Base-by-base conservation (phyloP, 441 rosid species). In the Croton laevigatus region DNA sequence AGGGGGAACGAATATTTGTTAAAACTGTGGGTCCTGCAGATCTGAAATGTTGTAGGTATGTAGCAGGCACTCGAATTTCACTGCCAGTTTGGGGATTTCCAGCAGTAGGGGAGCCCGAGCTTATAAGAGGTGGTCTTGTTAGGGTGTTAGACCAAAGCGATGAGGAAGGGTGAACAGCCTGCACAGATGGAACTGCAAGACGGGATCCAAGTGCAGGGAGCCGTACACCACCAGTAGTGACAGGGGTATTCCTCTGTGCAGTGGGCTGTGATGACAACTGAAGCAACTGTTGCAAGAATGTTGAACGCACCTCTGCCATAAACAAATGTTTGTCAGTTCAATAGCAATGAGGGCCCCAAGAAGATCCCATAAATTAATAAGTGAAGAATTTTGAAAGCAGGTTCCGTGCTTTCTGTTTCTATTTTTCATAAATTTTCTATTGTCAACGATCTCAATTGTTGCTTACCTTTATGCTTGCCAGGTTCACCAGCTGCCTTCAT, bases 41-140 rank as follows among this genome's bases (percentile, higher is more conserved):
- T 71, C 94, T 89, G 70, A 83, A 84, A 68, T 82, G 78, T 55
- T 81, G 91, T 67, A 85, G 59, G 71, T 88, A 93, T 14, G 91
- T 91, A 45, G 88, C 85, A 54, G 89, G 90, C 59, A 86, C 70
- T 53, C 83, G 86, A 72, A 83, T 53, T 72, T 81, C 89, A 62
- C 81, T 79, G 46, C 81, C 78, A 45, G 71, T 75, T 68, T 81
- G 87, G 71, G 63, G 80, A 80, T 80, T 91, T 48, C 71, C 74
- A 7, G 79, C 40, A 49, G 88, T 65, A 62, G 83, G 76, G 34
- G 79, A 63, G 69, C 73, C 65, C 61, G 83, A 76, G 75, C 80
- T 80, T 23, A 84, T 75, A 68, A 79, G 80, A 63, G 89, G 83
- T 20, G 84, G 88, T 79, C 93, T 85, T 22, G 80, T 55, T 62